Evolutionary conservation across 2,329 filamentous ascomycete genomes (phyloP).

Genomic region (Pseudogymnoascus sp.): DNA sequence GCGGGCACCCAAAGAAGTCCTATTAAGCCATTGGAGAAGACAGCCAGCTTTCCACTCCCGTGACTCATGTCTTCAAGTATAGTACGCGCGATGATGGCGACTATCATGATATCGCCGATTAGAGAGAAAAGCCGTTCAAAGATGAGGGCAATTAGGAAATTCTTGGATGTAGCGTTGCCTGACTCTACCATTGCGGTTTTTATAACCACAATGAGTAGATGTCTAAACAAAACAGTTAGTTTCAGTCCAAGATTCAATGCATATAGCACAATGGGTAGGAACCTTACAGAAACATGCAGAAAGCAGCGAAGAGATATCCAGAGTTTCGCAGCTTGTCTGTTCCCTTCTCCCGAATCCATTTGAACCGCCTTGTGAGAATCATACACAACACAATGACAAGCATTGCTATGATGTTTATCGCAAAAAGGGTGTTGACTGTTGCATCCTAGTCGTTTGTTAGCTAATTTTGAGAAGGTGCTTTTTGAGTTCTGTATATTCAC

Average conservation of each 20-base stretch:
- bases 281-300: neutral
- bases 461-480: neutral
- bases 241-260: neutral
- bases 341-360: conserved; percentile 4
- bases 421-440: neutral
- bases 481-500: neutral
- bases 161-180: no score
- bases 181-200: neutral
- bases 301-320: neutral
- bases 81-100: neutral
- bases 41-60: neutral
- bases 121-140: neutral
- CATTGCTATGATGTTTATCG: neutral
- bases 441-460: neutral
- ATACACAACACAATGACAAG: neutral
- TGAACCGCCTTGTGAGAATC: neutral
- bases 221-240: neutral
- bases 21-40: neutral
- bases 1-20: conserved; percentile 16
- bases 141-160: neutral
- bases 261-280: neutral
- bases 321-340: conserved; percentile 3
- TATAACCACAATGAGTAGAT: neutral
- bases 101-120: conserved; percentile 1
- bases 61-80: neutral